Conservation (phyloP, 1,284 basidiomycete species). For the Rhizoctonia solani region DNA sequence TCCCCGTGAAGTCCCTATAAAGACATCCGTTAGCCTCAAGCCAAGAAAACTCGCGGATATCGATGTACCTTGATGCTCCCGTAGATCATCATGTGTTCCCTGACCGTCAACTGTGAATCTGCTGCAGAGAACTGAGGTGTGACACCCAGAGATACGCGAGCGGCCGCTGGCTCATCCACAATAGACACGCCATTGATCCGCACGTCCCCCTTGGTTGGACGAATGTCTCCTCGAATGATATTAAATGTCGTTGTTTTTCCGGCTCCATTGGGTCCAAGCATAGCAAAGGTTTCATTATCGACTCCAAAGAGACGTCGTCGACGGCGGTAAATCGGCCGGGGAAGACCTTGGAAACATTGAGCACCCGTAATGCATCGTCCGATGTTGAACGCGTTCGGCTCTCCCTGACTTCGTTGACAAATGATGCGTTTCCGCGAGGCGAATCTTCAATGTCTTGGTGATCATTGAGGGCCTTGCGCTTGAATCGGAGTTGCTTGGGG, state of each 20-base stretch:
- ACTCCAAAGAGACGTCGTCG: constrained; percentile 72
- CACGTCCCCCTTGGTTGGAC: constrained; percentile 67
- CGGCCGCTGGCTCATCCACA: constrained; percentile 59
- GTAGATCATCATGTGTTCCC: constrained; percentile 64
- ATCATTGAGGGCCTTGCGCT: constrained; percentile 14
- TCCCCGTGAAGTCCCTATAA: constrained; percentile 60
- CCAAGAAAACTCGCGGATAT: background rate
- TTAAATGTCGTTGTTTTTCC: constrained; percentile 79
- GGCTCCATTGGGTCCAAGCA: constrained; percentile 81
- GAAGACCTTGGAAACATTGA: constrained; percentile 70
- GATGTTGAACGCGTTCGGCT: constrained; percentile 53
- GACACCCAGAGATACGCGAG: constrained; percentile 70
- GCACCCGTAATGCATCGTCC: constrained; percentile 63
- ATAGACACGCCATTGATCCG: constrained; percentile 67
- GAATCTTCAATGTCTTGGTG: constrained; percentile 12
- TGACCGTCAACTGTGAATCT: constrained; percentile 73
- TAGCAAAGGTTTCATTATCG: constrained; percentile 63
- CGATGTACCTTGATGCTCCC: constrained; percentile 42
- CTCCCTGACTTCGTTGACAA: constrained; percentile 59
- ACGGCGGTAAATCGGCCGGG: constrained; percentile 60
- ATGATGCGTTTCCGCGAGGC: background rate
- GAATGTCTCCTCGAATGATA: constrained; percentile 68
- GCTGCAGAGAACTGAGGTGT: constrained; percentile 85
- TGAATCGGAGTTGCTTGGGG: constrained; percentile 33
- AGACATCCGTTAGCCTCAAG: constrained; percentile 52